Conservation (phyloP, 73 alveolate species). For the Breviolum minutum region DNA sequence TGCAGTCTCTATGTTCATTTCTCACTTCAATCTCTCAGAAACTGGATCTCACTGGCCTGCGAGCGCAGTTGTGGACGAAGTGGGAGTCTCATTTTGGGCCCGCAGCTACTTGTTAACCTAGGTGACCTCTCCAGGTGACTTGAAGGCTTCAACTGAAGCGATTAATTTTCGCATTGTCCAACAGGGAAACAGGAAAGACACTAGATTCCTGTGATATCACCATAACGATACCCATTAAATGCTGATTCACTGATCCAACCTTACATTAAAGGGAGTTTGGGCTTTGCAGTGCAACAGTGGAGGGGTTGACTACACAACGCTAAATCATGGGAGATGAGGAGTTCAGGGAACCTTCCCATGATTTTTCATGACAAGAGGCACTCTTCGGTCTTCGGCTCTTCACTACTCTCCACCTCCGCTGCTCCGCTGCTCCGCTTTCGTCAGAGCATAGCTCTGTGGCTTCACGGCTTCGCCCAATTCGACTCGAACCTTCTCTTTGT, state of each 20-base stretch:
- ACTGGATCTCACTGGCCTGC: not conserved
- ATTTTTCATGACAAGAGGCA: constrained; percentile 63
- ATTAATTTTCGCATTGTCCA: no score
- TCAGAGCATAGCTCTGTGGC: no score
- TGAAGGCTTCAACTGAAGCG: no score
- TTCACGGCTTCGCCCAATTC: not conserved
- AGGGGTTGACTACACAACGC: not conserved
- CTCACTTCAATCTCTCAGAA: not conserved
- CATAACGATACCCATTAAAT: no score
- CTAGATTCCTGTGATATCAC: no score
- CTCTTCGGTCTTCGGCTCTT: constrained; percentile 73
- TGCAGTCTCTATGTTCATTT: no score
- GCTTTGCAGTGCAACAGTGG: no score
- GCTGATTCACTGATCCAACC: no score
- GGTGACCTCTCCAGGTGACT: not conserved
- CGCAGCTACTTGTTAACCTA: not conserved
- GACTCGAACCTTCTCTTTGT: no score
- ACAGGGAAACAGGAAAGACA: no score
- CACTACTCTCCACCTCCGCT: constrained; percentile 87
- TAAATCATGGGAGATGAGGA: not conserved
- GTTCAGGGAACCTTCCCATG: not conserved
- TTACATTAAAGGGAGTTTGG: no score
- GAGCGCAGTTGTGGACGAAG: not conserved
- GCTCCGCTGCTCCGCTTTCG: constrained; percentile 33
- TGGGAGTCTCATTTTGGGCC: not conserved